phyloP scores from a whole-genome alignment of 1,284 basidiomycete species.

The Trametes versicolor region DNA sequence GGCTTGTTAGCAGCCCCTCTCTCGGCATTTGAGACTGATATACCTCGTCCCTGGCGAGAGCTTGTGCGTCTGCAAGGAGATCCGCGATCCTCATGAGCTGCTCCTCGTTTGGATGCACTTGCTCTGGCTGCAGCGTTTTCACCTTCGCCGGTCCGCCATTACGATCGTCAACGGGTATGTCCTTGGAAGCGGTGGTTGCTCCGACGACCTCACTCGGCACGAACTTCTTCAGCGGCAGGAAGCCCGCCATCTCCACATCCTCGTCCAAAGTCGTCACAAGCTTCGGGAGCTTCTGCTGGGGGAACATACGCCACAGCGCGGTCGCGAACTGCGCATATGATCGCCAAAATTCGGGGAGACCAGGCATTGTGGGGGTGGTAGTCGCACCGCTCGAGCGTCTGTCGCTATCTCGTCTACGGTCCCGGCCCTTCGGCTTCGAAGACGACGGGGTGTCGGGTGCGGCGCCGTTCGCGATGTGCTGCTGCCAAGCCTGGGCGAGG shows the following conservation, averaged over 20 bases:
- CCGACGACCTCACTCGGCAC: constrained; percentile 50
- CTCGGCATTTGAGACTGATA: not conserved
- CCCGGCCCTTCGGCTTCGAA: constrained; percentile 31
- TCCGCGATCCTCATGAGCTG: constrained; percentile 94
- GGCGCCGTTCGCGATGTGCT: not conserved
- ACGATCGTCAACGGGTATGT: constrained; percentile 19
- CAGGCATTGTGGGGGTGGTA: constrained; percentile 32
- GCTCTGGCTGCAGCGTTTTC: constrained; percentile 48
- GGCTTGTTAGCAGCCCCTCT: not conserved
- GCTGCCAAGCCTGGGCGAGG: constrained; percentile 54
- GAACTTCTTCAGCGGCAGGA: constrained; percentile 78
- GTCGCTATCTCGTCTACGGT: constrained; percentile 27
- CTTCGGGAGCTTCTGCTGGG: constrained; percentile 69
- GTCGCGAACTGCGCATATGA: constrained; percentile 77
- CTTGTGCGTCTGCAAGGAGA: constrained; percentile 79
- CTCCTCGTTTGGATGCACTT: constrained; percentile 93
- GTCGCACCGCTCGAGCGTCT: constrained; percentile 22
- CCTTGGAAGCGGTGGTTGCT: constrained; percentile 40
- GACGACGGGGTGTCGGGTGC: constrained; percentile 34
- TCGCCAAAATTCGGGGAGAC: constrained; percentile 74
- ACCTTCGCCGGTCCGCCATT: constrained; percentile 14
- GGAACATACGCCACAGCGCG: constrained; percentile 75
- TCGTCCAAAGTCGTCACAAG: constrained; percentile 84
- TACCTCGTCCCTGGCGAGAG: constrained; percentile 69
- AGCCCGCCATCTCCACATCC: constrained; percentile 91